Conservation (phyloP, 768 basidiomycete species). For the Trametes villosa region DNA sequence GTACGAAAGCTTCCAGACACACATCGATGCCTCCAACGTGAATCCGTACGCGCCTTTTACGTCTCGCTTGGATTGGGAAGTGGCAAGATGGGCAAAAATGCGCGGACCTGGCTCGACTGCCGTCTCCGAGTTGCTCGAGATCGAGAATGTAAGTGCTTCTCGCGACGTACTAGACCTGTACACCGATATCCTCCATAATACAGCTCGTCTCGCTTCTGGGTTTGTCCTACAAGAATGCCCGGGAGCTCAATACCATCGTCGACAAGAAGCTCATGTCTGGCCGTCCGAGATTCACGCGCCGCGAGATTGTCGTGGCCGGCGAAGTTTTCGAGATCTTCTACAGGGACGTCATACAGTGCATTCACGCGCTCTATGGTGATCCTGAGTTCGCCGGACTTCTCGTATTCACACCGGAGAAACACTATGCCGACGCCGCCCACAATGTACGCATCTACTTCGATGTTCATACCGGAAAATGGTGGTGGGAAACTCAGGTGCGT, state of each 20-base stretch:
- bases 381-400: slow-evolving; percentile 37
- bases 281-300: slow-evolving; percentile 29
- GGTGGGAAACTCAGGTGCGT: slow-evolving; percentile 52
- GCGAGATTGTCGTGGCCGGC: slow-evolving; percentile 34
- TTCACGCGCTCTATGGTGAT: slow-evolving; percentile 39
- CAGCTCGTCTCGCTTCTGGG: not conserved
- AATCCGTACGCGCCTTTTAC: slow-evolving; percentile 38
- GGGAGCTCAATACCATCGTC: slow-evolving; percentile 38
- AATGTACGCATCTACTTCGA: slow-evolving; percentile 40
- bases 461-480: slow-evolving; percentile 54
- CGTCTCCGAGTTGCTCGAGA: slow-evolving; percentile 41
- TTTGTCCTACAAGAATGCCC: slow-evolving; percentile 36
- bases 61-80: slow-evolving; percentile 43
- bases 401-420: slow-evolving; percentile 40
- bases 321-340: slow-evolving; percentile 38
- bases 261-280: slow-evolving; percentile 31
- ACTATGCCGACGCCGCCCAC: slow-evolving; percentile 37
- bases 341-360: slow-evolving; percentile 39
- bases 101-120: slow-evolving; percentile 42
- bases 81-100: slow-evolving; percentile 47
- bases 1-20: not conserved
- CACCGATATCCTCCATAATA: not conserved
- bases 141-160: slow-evolving; percentile 38
- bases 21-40: not conserved
- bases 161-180: no score